Evolutionary conservation across 148 eudicot species (phyloP), one percentile per base, ranked within the genome.

Genomic region (Talinum fruticosum): DNA sequence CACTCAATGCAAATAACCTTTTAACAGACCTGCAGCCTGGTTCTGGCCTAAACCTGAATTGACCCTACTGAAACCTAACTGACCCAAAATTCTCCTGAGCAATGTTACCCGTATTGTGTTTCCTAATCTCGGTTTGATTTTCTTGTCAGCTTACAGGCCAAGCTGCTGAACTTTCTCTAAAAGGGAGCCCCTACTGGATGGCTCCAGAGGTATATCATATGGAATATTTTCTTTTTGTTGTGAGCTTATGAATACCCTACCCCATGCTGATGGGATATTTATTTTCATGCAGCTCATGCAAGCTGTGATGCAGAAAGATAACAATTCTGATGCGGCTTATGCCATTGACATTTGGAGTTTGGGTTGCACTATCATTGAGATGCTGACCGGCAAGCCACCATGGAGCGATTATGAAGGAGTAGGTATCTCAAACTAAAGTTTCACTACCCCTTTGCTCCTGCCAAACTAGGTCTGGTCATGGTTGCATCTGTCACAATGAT

Each of bases 301-400:
- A 75, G 85, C 90, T 10, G 89, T 86, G 69, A 73, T 85, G 78
- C 91, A 90, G 72, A 88, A 85, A 74, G 93, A 95, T 84, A 75
- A 81, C 38, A 87, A 74, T 73, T 71, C 94, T 69, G 97, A 88
- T 85, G 81, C 84, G 57, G 99, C 99, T 72, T 87, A 90, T 38
- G 99, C 97, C 79, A 87, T 90, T 85, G 99, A 95, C 81, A 95
- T 95, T 67, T 95, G 99, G 99, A 95, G 99, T 81, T 87, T 95
- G 85, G 99, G 99, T 34, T 93, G 99, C 79, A 95, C 99, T 6
- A 85, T 93, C 24, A 93, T 95, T 73, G 99, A 95, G 84, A 95
- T 95, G 99, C 79, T 95, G 76, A 86, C 92, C 30, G 97, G 97
- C 33, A 89, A 87, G 83, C 99, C 97, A 69, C 99, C 99, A 45